A percentile compares a stretch with the other conserved stretches of the same genome.
phyloP scores from a whole-genome alignment of 257 asterid genomes.

The Ajuga chamaepitys region DNA sequence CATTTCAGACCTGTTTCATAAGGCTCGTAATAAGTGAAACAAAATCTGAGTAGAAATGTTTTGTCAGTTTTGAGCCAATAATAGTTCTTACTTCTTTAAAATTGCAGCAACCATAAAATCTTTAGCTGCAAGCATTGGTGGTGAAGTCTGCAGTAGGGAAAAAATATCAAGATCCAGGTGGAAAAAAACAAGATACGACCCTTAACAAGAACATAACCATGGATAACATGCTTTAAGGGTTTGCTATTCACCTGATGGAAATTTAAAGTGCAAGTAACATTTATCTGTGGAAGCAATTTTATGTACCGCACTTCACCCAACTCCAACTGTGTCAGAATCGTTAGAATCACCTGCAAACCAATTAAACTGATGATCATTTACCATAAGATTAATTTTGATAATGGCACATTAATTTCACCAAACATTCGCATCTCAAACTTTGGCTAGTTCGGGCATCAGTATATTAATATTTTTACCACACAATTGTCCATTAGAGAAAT shows the following conservation, averaged over 20 bases:
- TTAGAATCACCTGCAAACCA: constrained; percentile 67
- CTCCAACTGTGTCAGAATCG: constrained; percentile 90
- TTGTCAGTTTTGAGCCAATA: constrained; percentile 15
- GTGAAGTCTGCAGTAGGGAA: constrained; percentile 62
- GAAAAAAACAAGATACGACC: constrained; percentile 2
- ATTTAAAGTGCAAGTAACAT: constrained; percentile 73
- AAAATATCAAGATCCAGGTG: constrained; percentile 17
- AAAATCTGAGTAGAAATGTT: constrained; percentile 4
- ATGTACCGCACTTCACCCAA: constrained; percentile 78
- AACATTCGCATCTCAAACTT: background rate
- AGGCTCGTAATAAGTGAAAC: constrained; percentile 18
- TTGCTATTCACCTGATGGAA: constrained; percentile 71
- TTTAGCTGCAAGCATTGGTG: constrained; percentile 56
- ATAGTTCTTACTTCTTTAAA: constrained; percentile 61
- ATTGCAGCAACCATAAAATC: constrained; percentile 66
- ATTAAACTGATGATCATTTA: constrained; percentile 19
- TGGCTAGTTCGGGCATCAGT: background rate
- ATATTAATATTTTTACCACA: constrained; percentile 2
- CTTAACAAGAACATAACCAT: background rate
- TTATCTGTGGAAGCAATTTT: constrained; percentile 72
- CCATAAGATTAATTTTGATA: background rate
- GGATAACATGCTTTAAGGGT: background rate
- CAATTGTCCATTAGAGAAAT: background rate
- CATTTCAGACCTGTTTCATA: constrained; percentile 61
- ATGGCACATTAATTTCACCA: background rate